phyloP scores from a whole-genome alignment of 345 rosid genomes.

The Acer yangbiense region DNA sequence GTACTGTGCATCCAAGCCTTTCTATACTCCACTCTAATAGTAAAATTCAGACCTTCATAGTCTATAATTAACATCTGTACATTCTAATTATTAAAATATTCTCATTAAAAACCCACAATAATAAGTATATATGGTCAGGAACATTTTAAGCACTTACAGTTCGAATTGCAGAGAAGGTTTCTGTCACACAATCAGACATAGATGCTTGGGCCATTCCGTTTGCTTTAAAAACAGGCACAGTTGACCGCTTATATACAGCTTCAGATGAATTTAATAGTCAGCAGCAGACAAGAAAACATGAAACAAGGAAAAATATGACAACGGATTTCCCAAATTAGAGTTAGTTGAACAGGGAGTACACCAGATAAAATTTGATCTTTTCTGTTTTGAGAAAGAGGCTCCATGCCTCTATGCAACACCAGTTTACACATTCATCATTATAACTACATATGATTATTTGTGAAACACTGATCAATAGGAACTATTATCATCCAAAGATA shows the following conservation, averaged over 20 bases:
- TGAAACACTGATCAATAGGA: background rate
- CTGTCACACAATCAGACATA: conserved; percentile 88
- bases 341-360: background rate
- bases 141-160: conserved; percentile 60
- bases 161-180: conserved; percentile 92
- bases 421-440: background rate
- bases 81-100: background rate
- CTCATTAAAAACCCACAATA: background rate
- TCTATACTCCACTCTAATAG: conserved; percentile 6
- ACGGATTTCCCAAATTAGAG: background rate
- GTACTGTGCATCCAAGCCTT: conserved; percentile 2
- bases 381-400: background rate
- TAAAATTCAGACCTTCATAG: conserved; percentile 6
- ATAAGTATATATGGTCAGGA: background rate
- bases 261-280: conserved; percentile 33
- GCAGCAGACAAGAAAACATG: conserved; percentile 25
- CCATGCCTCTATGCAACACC: background rate
- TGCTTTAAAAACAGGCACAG: conserved; percentile 79
- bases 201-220: conserved; percentile 92
- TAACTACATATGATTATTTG: conserved; percentile 1
- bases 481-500: background rate
- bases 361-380: background rate
- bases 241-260: conserved; percentile 91
- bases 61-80: background rate
- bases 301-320: conserved; percentile 8